phyloP scores from a whole-genome alignment of 108 stramenopile species.

The Skeletonema potamos region DNA sequence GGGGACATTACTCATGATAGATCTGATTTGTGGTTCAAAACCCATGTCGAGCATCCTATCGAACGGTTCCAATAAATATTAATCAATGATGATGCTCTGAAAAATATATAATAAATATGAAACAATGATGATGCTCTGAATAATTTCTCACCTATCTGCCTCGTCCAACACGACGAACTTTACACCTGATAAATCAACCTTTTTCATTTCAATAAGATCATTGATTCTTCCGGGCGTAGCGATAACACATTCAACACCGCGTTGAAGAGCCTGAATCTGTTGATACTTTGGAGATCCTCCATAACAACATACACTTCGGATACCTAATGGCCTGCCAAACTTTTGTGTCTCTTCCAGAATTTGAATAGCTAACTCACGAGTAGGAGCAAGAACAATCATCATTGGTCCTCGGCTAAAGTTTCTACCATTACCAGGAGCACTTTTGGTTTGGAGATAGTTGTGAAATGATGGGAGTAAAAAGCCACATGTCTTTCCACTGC shows the following conservation, averaged over 20 bases:
- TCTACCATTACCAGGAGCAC: slow-evolving; percentile 15
- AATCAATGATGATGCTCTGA: too few species aligned
- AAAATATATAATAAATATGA: too few species aligned
- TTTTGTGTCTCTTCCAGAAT: slow-evolving; percentile 95
- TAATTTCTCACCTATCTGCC: too few species aligned
- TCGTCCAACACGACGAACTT: slow-evolving; percentile 96
- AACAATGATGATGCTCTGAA: too few species aligned
- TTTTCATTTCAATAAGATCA: slow-evolving; percentile 95
- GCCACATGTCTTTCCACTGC: slow-evolving; percentile 95
- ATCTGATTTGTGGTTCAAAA: slow-evolving; percentile 99
- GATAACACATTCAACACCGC: slow-evolving; percentile 92
- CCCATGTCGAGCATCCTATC: slow-evolving; percentile 97
- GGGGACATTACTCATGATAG: slow-evolving; percentile 89
- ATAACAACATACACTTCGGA: slow-evolving; percentile 95
- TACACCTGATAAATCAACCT: slow-evolving; percentile 78
- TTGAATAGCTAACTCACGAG: slow-evolving; percentile 97
- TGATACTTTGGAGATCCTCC: slow-evolving; percentile 94
- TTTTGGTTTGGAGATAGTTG: slow-evolving; percentile 57
- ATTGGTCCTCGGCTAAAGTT: slow-evolving; percentile 50
- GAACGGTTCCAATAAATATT: too few species aligned
- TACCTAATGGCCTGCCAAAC: slow-evolving; percentile 92
- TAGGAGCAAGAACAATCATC: slow-evolving; percentile 94
- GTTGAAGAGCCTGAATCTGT: slow-evolving; percentile 85
- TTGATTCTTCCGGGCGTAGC: slow-evolving; percentile 97
- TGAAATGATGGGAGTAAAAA: slow-evolving; percentile 96